These are phyloP conservation scores for Penicillium dipodomyicola DNA, from an alignment of 495 filamentous ascomycete genomes.

Conservation along the genomic window DNA sequence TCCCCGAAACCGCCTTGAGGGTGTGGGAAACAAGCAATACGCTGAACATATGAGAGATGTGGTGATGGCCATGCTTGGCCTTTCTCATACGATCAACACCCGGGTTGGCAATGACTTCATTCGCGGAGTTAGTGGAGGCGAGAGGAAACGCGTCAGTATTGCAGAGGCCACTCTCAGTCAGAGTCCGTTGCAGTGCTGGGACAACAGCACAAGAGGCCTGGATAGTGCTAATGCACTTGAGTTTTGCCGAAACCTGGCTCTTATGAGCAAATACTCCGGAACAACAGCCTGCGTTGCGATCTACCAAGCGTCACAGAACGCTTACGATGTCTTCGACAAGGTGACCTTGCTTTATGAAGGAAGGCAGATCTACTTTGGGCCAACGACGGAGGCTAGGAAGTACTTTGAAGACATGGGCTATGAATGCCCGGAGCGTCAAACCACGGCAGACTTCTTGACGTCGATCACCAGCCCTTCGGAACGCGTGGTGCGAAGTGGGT, in stretches of 20 bases:
- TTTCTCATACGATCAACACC: conserved; percentile 47
- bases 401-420: conserved; percentile 62
- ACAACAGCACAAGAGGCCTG: conserved; percentile 77
- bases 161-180: conserved; percentile 58
- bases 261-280: conserved; percentile 66
- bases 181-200: conserved; percentile 69
- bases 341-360: conserved; percentile 59
- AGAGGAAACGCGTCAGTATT: conserved; percentile 64
- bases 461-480: conserved; percentile 64
- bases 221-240: conserved; percentile 78
- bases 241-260: conserved; percentile 60
- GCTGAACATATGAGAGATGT: conserved; percentile 46
- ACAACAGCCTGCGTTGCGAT: conserved; percentile 68
- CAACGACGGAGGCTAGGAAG: conserved; percentile 48
- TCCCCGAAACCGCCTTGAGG: conserved; percentile 37
- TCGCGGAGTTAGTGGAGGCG: conserved; percentile 75
- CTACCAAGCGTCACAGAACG: conserved; percentile 78
- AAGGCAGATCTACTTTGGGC: conserved; percentile 62
- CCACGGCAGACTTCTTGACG: conserved; percentile 66
- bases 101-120: conserved; percentile 67
- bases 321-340: conserved; percentile 66
- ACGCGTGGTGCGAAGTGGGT: conserved; percentile 56
- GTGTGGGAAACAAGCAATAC: conserved; percentile 44
- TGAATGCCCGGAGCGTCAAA: conserved; percentile 55
- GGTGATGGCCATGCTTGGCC: conserved; percentile 57